Evolutionary conservation across 306 rosid genomes (phyloP).

Genomic region (Cucurbita moschata): DNA sequence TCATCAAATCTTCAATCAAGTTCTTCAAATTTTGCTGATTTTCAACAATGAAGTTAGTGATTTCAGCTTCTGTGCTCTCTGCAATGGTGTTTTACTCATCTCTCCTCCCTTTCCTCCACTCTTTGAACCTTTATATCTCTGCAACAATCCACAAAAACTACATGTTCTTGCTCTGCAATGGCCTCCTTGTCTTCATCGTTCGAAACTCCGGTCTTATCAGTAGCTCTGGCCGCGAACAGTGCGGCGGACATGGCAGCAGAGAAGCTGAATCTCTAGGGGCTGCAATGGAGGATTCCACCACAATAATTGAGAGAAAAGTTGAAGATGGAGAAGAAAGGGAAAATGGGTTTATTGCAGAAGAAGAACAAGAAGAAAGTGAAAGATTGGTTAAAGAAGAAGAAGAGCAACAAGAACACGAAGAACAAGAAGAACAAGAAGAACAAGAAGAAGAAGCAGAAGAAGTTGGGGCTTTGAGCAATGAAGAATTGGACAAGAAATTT

Average conservation of each 20-base stretch:
- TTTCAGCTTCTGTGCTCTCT: constrained; percentile 23
- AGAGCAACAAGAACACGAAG: not conserved
- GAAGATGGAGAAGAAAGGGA: not conserved
- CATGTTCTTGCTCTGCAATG: constrained; percentile 58
- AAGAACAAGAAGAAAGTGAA: not conserved
- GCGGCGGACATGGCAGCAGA: not conserved
- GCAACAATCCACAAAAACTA: constrained; percentile 27
- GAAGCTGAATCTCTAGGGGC: not conserved
- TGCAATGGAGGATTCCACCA: not conserved
- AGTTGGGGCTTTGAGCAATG: constrained; percentile 6
- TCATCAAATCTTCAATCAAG: not conserved
- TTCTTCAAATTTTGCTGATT: not conserved
- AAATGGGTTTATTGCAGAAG: not conserved
- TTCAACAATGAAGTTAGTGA: constrained; percentile 18
- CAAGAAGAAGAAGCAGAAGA: constrained; percentile 15
- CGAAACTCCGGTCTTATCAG: constrained; percentile 7
- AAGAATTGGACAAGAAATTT: constrained; percentile 64
- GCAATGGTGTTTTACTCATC: constrained; percentile 15
- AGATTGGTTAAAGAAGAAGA: not conserved
- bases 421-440: not conserved
- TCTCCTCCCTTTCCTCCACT: constrained; percentile 9
- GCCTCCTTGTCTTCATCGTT: constrained; percentile 24
- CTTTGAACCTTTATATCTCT: constrained; percentile 9
- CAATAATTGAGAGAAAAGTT: not conserved
- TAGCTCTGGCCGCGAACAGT: constrained; percentile 9